Base-by-base conservation (phyloP, 495 filamentous ascomycete species). In the Talaromyces trachyspermus region DNA sequence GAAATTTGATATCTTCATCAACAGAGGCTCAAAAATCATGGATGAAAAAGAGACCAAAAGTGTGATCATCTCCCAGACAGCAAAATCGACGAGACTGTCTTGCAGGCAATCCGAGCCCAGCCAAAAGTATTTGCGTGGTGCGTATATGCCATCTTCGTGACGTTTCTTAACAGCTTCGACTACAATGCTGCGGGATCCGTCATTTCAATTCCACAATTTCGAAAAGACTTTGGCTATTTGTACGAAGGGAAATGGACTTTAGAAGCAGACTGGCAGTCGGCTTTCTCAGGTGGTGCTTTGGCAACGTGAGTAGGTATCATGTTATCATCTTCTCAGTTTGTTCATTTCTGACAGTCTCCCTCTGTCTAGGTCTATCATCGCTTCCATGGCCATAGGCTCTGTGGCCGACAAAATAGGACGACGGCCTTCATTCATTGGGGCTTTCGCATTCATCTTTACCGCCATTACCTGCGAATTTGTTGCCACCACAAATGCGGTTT, bases 171-270 rank as follows among this genome's bases (percentile, higher is more conserved):
- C 42, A 58, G 55, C 32, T 65, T 61, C 30, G 62, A 65, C 33
- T 59, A 61, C 46, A 59, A 65, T 43, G 60, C 62, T 12, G 49
- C 51, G 18, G 55, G 60, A 10, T 52, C 40, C 9, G 58, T 55
- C 0, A 53, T 60, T 30, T 51, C 57, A 24, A 65, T 65, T 15
- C 62, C 62, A 15, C 36, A 59, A 48, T 65, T 61, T 38, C 50
- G 60, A 25, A 54, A 63, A 32, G 60, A 63, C 32, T 65, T 65
- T 32, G 62, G 62, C 9, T 49, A 54, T 35, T 43, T 44, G 11
- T 61, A 50, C 41, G 55, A 49, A 4, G 56, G 49, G 6, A 42
- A 46, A 19, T 65, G 58, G 40, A 57, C 61, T 9, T 49, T 65
- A 8, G 43, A 52, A 11, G 54, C 60, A 3, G 49, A 51, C 14